phyloP scores from a whole-genome alignment of 108 stramenopile genomes.

The Cylindrotheca fusiformis region DNA sequence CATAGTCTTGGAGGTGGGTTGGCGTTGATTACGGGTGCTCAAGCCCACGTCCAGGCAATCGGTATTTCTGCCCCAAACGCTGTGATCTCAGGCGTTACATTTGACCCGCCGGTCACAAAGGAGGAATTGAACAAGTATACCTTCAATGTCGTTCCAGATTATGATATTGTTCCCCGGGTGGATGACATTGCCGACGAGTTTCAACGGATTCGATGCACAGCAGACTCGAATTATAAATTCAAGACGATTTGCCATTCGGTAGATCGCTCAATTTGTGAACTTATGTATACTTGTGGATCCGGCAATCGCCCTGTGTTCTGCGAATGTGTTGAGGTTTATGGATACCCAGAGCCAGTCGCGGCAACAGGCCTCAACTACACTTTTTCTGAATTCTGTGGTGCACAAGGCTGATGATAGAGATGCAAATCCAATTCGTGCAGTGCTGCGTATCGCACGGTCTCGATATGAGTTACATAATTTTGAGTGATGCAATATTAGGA shows the following conservation, averaged over 20 bases:
- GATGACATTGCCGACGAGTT: slow-evolving; percentile 29
- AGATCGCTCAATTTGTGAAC: slow-evolving; percentile 52
- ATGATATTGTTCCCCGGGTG: slow-evolving; percentile 56
- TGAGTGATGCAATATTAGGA: no score
- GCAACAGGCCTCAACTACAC: no score
- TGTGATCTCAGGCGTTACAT: slow-evolving; percentile 40
- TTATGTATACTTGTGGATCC: slow-evolving; percentile 52
- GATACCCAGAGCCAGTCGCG: no score
- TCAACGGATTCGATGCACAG: slow-evolving; percentile 14
- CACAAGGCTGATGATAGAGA: no score
- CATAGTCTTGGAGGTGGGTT: slow-evolving; percentile 52
- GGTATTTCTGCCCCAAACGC: slow-evolving; percentile 72
- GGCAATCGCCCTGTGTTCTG: slow-evolving; percentile 43
- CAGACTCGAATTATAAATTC: slow-evolving; percentile 14
- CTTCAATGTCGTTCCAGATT: slow-evolving; percentile 68
- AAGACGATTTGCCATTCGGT: slow-evolving; percentile 22
- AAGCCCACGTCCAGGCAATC: slow-evolving; percentile 48
- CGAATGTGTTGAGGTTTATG: slow-evolving; percentile 33
- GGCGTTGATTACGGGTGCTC: slow-evolving; percentile 73
- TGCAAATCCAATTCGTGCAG: no score
- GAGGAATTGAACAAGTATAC: slow-evolving; percentile 47
- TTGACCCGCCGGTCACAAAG: slow-evolving; percentile 55
- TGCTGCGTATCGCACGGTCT: no score
- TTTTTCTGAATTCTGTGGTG: no score
- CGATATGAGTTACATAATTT: no score